Conservation (phyloP, 1,284 basidiomycete genomes). For the Marasmius tenuissimus region DNA sequence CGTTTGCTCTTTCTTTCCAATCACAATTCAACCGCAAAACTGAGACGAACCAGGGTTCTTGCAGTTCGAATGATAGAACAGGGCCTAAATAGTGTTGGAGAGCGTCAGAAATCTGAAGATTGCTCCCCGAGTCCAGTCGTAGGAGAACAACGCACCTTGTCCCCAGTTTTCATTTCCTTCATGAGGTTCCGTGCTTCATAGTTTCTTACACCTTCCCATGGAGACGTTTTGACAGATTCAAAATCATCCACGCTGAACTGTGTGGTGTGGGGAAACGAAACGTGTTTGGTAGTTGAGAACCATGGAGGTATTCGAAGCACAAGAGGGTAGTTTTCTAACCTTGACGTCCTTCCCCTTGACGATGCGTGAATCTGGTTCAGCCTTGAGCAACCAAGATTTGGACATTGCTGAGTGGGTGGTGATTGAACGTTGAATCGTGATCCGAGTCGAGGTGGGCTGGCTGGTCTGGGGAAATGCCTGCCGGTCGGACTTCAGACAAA, state of each 20-base stretch:
- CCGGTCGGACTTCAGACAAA: too few relatives aligned
- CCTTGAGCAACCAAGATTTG: conserved; percentile 84
- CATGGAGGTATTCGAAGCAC: conserved; percentile 5
- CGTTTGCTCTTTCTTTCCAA: neutral
- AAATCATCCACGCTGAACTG: conserved; percentile 94
- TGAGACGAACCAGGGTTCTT: conserved; percentile 72
- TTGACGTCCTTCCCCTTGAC: conserved; percentile 92
- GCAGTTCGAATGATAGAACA: conserved; percentile 94
- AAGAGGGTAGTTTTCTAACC: conserved; percentile 39
- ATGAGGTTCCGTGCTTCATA: conserved; percentile 92
- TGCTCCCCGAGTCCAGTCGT: neutral
- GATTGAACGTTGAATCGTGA: neutral
- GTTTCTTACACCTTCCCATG: conserved; percentile 93
- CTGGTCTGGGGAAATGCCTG: neutral
- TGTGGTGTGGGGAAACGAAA: too few relatives aligned
- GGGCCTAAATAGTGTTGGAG: conserved; percentile 36
- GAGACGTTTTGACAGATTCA: conserved; percentile 68
- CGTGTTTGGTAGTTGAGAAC: neutral
- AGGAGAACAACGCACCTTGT: conserved; percentile 55
- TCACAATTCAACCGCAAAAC: neutral
- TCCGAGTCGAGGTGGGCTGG: neutral
- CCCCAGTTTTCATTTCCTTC: conserved; percentile 86
- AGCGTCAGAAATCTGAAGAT: neutral
- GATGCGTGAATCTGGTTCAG: conserved; percentile 85
- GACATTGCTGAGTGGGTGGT: neutral